Conservation (phyloP, 2,329 filamentous ascomycete genomes). For the Colletotrichum sidae region DNA sequence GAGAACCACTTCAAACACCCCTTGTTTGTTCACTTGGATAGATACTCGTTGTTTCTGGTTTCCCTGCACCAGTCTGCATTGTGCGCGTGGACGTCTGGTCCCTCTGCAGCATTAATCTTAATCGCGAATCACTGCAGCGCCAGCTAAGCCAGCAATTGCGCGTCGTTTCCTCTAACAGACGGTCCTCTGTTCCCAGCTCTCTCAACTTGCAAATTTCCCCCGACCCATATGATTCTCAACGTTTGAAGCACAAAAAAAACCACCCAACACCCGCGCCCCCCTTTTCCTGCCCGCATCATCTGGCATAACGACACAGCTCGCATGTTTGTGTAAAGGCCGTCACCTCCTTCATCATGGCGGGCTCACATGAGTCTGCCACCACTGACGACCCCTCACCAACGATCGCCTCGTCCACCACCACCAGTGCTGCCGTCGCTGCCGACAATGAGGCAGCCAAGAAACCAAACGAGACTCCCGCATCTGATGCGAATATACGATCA, state of each 20-base stretch:
- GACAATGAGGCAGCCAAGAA: slow-evolving; percentile 42
- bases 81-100: slow-evolving; percentile 11
- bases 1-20: slow-evolving; percentile 11
- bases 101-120: slow-evolving; percentile 16
- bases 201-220: slow-evolving; percentile 18
- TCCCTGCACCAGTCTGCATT: not conserved
- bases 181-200: not conserved
- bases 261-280: slow-evolving; percentile 8
- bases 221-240: slow-evolving; percentile 23
- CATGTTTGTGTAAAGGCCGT: slow-evolving; percentile 29
- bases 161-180: not conserved
- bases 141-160: slow-evolving; percentile 13
- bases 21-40: not conserved
- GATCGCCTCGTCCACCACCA: not conserved
- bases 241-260: slow-evolving; percentile 32
- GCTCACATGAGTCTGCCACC: slow-evolving; percentile 32
- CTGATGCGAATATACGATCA: slow-evolving; percentile 44
- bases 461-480: slow-evolving; percentile 27
- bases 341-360: slow-evolving; percentile 34
- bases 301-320: slow-evolving; percentile 17
- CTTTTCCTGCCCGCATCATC: slow-evolving; percentile 10
- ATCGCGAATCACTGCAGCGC: slow-evolving; percentile 17
- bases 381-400: slow-evolving; percentile 19
- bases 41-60: not conserved
- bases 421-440: slow-evolving; percentile 37